phyloP scores from a whole-genome alignment of 371 early-diverging fungal species.

The Umbelopsis sp. region DNA sequence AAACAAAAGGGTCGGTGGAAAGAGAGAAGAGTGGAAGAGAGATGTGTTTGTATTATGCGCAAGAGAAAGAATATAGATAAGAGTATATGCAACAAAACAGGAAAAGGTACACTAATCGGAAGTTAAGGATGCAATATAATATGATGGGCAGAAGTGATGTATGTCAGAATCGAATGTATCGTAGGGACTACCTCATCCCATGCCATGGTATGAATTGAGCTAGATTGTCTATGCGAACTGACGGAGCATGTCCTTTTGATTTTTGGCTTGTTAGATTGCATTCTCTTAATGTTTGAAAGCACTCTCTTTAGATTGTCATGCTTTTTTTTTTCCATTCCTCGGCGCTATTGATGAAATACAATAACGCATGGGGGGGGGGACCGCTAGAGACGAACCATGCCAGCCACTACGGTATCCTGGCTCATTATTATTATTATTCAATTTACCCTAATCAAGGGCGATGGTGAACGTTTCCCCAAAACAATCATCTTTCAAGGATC shows the following conservation, averaged over 20 bases:
- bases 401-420: not conserved
- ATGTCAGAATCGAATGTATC: not conserved
- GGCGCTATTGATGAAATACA: conserved; percentile 7
- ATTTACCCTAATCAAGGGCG: conserved; percentile 13
- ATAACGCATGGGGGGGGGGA: conserved; percentile 4
- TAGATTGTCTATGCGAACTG: too few species aligned
- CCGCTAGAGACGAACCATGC: not conserved
- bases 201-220: not conserved
- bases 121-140: conserved; percentile 17
- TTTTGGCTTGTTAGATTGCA: not conserved
- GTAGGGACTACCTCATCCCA: not conserved
- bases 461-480: not conserved
- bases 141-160: conserved; percentile 14
- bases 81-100: conserved; percentile 23
- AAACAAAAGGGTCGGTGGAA: conserved; percentile 6
- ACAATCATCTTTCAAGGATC: not conserved
- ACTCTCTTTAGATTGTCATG: conserved; percentile 7
- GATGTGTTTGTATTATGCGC: not conserved
- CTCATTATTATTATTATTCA: not conserved
- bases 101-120: conserved; percentile 16
- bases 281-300: not conserved
- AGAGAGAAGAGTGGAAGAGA: conserved; percentile 24
- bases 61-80: conserved; percentile 19
- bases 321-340: not conserved
- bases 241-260: too few species aligned